These are phyloP conservation scores for Macrocystidia cucumis DNA, from an alignment of 1,284 basidiomycete genomes.

Conservation along the genomic window DNA sequence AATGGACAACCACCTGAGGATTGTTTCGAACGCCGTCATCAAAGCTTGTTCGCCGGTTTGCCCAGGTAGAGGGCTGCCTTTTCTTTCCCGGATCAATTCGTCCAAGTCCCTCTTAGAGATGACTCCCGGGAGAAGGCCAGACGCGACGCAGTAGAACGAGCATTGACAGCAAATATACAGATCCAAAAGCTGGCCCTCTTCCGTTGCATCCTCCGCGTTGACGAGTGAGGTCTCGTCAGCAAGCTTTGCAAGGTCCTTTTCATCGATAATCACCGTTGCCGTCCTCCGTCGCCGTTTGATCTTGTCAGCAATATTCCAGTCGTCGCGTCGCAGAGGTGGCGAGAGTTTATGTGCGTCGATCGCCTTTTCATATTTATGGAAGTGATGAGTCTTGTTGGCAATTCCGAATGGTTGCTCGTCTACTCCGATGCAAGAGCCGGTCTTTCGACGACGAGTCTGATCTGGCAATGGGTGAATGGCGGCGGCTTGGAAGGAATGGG, in stretches of 20 bases:
- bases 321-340: constrained; percentile 50
- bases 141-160: constrained; percentile 61
- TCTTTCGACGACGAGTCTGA: constrained; percentile 38
- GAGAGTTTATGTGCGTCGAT: constrained; percentile 58
- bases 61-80: constrained; percentile 30
- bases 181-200: constrained; percentile 54
- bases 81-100: constrained; percentile 35
- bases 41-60: constrained; percentile 42
- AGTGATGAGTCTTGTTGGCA: constrained; percentile 69
- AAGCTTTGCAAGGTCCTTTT: constrained; percentile 26
- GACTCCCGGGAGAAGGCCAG: constrained; percentile 62
- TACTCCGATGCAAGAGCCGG: constrained; percentile 42
- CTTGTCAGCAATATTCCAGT: constrained; percentile 44
- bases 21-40: constrained; percentile 54
- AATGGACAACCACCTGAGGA: constrained; percentile 45
- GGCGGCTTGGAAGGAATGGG: constrained; percentile 38
- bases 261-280: constrained; percentile 29
- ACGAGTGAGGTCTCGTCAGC: constrained; percentile 23
- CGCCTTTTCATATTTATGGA: constrained; percentile 62
- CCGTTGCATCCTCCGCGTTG: constrained; percentile 21
- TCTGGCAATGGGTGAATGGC: constrained; percentile 44
- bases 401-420: constrained; percentile 35
- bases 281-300: constrained; percentile 43
- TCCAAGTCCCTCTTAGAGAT: constrained; percentile 46
- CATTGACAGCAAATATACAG: constrained; percentile 80